Base-by-base conservation (phyloP, 2,329 filamentous ascomycete species). In the Hypomyces perniciosus region DNA sequence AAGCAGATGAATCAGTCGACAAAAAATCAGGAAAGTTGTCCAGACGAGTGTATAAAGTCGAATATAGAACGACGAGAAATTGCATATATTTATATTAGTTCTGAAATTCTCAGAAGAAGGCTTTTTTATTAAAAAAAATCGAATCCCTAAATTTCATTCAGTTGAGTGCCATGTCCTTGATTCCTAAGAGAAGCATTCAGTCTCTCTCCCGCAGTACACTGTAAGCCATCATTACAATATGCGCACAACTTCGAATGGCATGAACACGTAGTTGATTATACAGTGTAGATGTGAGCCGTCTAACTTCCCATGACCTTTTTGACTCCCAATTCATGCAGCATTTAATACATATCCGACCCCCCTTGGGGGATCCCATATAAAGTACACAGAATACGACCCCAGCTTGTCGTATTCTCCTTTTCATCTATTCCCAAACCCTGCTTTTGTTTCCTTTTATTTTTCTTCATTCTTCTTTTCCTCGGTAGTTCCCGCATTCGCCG, bases 401-500 rank as follows among this genome's bases (percentile, higher is more conserved):
- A 30, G 38, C 7, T 7, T 12, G 9, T 28, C n/a, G 44, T 34
- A 41, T 39, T 39, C 48, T 48, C 42, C 20, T 28, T 8, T 44
- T 27, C 27, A 10, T 28, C 9, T 46, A 31, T 26, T 29, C 27
- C 8, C 33, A 42, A 9, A 13, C 34, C 13, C 13, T 20, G 9
- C 12, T 40, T 33, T 28, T 7, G 7, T 6, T 35, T 28, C 9
- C 28, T 20, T 45, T 45, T 46, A 44, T 41, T 51, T 40, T 44
- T 52, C 50, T 45, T 50, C 54, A 40, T 54, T 47, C 51, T 59
- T 50, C 40, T 59, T 51, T 13, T 58, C 45, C 27, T 52, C 31
- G 38, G 59, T 53, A 29, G 55, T 54, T 33, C 60, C 54, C 2
- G 59, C 57, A 35, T 65, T 64, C 6, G 64, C 66, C 3, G 56